These are phyloP conservation scores for Argentina anserina DNA, from an alignment of 306 rosid genomes.

Conservation along the genomic window DNA sequence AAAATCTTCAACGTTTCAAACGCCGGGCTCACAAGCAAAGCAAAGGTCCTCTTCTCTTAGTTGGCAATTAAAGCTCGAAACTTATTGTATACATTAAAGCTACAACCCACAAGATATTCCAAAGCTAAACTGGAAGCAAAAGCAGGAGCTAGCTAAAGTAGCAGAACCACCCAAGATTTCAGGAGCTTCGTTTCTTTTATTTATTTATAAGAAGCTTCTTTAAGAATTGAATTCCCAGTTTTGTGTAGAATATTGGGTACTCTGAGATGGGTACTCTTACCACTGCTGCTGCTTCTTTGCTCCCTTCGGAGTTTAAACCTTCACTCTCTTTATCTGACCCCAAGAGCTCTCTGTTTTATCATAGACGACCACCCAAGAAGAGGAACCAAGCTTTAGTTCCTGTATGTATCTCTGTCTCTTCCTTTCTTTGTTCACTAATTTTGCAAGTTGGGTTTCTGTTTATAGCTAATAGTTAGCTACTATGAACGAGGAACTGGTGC, in stretches of 20 bases:
- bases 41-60: neutral
- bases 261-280: conserved; percentile 51
- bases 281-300: conserved; percentile 41
- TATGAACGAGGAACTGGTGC: neutral
- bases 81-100: too few relatives aligned
- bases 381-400: conserved; percentile 52
- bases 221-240: neutral
- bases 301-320: conserved; percentile 47
- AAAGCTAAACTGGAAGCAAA: neutral
- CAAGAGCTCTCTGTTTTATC: conserved; percentile 20
- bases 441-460: neutral
- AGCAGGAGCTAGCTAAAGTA: neutral
- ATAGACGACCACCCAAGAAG: conserved; percentile 36
- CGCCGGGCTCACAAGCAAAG: conserved; percentile 22
- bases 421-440: neutral
- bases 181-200: neutral
- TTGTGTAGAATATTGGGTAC: neutral
- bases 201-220: neutral
- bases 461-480: too few relatives aligned
- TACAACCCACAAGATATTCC: neutral
- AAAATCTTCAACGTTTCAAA: neutral
- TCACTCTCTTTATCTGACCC: conserved; percentile 37
- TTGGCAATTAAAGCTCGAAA: neutral
- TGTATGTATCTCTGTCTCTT: conserved; percentile 28
- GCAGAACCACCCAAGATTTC: neutral